Evolutionary conservation across 2,329 filamentous ascomycete species (phyloP).

Genomic region (Podosphaera aphanis): DNA sequence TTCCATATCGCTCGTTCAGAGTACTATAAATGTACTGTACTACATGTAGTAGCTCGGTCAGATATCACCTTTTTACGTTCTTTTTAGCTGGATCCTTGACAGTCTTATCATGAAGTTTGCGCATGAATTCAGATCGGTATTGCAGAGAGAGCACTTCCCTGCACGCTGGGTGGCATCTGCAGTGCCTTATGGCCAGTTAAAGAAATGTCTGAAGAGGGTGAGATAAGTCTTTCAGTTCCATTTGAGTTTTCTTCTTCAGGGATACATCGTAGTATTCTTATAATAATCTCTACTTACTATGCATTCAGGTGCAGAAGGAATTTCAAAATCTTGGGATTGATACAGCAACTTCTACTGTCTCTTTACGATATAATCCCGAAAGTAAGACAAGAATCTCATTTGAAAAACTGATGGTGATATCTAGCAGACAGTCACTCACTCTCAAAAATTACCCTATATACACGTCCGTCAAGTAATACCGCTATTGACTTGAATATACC

Average conservation of each 20-base stretch:
- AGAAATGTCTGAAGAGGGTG: constrained; percentile 72
- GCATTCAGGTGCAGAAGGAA: constrained; percentile 26
- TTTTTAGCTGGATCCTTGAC: background rate
- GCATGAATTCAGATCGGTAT: constrained; percentile 46
- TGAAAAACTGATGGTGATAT: background rate
- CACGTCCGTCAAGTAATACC: constrained; percentile 41
- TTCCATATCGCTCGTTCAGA: too few species aligned
- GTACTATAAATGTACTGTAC: too few species aligned
- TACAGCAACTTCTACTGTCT: constrained; percentile 22
- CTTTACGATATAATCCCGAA: constrained; percentile 31
- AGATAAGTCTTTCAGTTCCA: constrained; percentile 8
- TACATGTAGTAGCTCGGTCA: too few species aligned
- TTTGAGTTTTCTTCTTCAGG: background rate
- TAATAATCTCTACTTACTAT: background rate
- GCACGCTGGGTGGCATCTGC: constrained; percentile 47
- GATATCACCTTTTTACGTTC: too few species aligned
- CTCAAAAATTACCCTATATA: constrained; percentile 46
- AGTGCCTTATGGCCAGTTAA: constrained; percentile 64
- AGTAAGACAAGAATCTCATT: constrained; percentile 15
- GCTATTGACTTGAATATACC: constrained; percentile 35
- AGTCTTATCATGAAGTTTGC: constrained; percentile 54
- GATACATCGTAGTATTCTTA: background rate
- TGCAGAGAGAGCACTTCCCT: constrained; percentile 53
- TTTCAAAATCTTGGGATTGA: constrained; percentile 49
- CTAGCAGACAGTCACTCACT: constrained; percentile 24